Conservation (phyloP, 352 stramenopile species). For the Phytophthora sp. region DNA sequence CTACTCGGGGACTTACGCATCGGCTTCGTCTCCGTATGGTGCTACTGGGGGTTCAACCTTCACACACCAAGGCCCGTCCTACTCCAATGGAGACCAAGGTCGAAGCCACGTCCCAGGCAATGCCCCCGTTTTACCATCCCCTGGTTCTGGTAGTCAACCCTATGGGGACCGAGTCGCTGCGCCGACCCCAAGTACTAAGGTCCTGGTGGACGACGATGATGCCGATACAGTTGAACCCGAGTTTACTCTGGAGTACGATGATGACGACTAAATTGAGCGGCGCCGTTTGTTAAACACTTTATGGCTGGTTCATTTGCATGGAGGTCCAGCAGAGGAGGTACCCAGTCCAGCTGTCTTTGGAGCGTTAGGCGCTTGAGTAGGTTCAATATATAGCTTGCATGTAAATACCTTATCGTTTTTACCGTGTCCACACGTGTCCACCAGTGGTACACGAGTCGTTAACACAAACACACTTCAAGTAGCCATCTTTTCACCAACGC, state of each 20-base stretch:
- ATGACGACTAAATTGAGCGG: conserved; percentile 63
- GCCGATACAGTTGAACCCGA: conserved; percentile 56
- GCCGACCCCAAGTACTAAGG: conserved; percentile 14
- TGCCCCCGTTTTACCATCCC: conserved; percentile 26
- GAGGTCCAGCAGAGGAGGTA: conserved; percentile 21
- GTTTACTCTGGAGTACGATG: conserved; percentile 82
- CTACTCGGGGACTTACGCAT: conserved; percentile 22
- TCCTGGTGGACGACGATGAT: conserved; percentile 67
- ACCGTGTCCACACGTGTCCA: too few relatives aligned
- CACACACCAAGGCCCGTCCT: conserved; percentile 28
- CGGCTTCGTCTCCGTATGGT: conserved; percentile 31
- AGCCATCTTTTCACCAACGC: conserved; percentile 3
- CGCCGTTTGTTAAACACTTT: conserved; percentile 30
- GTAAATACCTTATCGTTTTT: too few relatives aligned
- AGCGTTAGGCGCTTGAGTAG: conserved; percentile 2
- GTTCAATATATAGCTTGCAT: conserved; percentile 13
- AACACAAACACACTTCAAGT: conserved; percentile 22
- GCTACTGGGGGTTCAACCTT: conserved; percentile 17
- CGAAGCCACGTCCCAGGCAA: conserved; percentile 23
- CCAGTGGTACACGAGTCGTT: too few relatives aligned
- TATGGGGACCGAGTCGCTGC: conserved; percentile 14
- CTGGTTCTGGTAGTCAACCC: conserved; percentile 33
- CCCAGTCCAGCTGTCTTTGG: not conserved
- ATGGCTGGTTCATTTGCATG: conserved; percentile 3
- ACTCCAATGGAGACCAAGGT: conserved; percentile 32